Evolutionary conservation across 2,329 filamentous ascomycete species (phyloP).

Genomic region (Colletotrichum siamense): DNA sequence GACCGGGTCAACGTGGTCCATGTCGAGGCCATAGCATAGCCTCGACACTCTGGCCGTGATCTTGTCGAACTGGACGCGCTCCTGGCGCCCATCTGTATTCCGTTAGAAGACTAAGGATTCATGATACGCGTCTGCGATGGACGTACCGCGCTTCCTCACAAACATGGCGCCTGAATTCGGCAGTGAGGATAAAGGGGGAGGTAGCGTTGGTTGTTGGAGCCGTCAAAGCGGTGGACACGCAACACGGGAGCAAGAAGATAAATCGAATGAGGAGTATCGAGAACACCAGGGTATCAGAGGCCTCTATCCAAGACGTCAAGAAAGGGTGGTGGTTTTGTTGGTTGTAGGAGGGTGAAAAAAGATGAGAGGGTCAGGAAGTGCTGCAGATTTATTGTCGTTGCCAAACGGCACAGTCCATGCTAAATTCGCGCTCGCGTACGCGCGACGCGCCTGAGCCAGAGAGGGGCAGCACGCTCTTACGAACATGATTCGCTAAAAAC

Average conservation of each 20-base stretch:
- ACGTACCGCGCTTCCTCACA: slow-evolving; percentile 68
- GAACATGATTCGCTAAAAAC: background rate
- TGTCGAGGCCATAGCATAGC: slow-evolving; percentile 95
- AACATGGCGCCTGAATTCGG: slow-evolving; percentile 53
- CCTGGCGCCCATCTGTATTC: slow-evolving; percentile 89
- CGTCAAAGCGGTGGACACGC: background rate
- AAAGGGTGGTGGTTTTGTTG: background rate
- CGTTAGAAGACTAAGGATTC: background rate
- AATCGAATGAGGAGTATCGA: background rate
- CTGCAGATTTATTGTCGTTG: slow-evolving; percentile 19
- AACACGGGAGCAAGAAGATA: background rate
- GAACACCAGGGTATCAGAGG: background rate
- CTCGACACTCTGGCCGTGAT: slow-evolving; percentile 98
- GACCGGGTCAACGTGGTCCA: slow-evolving; percentile 93
- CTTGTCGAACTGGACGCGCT: slow-evolving; percentile 99
- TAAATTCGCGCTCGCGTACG: slow-evolving; percentile 18
- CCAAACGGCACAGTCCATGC: background rate
- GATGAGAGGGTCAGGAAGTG: slow-evolving; percentile 3
- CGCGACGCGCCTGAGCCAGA: slow-evolving; percentile 22
- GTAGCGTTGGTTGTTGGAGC: background rate
- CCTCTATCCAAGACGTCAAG: background rate
- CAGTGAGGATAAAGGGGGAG: background rate
- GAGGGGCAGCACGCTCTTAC: background rate
- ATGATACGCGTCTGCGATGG: background rate
- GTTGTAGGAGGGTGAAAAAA: slow-evolving; percentile 4